Evolutionary conservation across 2,329 filamentous ascomycete species (phyloP).

Genomic region (Penicillium sp.): DNA sequence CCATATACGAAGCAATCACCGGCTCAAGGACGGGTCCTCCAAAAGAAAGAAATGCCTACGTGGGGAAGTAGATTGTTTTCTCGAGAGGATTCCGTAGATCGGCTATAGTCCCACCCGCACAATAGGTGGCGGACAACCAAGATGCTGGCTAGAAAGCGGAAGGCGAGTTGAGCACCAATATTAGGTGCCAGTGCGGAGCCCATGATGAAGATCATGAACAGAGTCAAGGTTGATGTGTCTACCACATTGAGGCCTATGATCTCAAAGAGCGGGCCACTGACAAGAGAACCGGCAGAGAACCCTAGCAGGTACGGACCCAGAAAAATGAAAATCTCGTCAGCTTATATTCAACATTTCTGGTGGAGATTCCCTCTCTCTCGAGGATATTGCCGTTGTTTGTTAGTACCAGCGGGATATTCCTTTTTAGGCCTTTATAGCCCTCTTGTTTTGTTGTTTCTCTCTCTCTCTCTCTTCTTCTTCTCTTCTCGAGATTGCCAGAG

Average conservation of each 20-base stretch:
- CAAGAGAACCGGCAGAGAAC: conserved; percentile 52
- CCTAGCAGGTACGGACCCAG: conserved; percentile 42
- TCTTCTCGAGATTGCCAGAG: too few relatives aligned
- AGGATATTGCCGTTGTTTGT: too few relatives aligned
- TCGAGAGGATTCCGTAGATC: conserved; percentile 54
- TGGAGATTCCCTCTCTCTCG: too few relatives aligned
- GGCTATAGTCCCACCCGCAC: conserved; percentile 49
- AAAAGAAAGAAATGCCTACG: conserved; percentile 53
- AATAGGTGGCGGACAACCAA: conserved; percentile 52
- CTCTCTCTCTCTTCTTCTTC: too few relatives aligned
- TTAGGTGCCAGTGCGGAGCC: conserved; percentile 52
- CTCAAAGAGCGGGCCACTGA: conserved; percentile 54
- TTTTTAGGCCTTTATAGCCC: too few relatives aligned
- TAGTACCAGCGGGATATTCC: too few relatives aligned
- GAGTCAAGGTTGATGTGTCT: conserved; percentile 50
- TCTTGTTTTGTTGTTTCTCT: too few relatives aligned
- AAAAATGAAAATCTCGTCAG: not conserved
- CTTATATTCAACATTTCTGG: not conserved
- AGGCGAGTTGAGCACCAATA: conserved; percentile 53
- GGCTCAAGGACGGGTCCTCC: conserved; percentile 32
- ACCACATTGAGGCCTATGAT: conserved; percentile 53
- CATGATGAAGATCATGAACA: conserved; percentile 55
- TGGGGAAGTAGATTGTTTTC: conserved; percentile 52
- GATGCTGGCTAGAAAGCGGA: conserved; percentile 54
- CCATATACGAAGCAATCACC: conserved; percentile 27